These are phyloP conservation scores for Mycena filopes DNA, from an alignment of 768 basidiomycete species.

Conservation along the genomic window DNA sequence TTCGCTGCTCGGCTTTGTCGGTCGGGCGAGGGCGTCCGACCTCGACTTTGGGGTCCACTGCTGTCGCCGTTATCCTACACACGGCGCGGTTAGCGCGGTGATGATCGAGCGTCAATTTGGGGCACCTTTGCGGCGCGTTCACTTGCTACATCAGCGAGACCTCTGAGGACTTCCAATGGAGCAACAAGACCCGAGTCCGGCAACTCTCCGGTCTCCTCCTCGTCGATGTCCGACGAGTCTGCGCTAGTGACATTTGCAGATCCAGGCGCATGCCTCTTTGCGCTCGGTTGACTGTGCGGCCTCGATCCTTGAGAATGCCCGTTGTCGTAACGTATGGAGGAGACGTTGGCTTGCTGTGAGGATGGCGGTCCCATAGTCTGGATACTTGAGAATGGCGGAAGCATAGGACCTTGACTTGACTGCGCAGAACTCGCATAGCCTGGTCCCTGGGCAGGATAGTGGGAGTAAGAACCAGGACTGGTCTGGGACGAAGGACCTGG, in stretches of 20 bases:
- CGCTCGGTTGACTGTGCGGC: constrained; percentile 45
- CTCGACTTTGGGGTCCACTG: constrained; percentile 80
- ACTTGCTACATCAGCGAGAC: constrained; percentile 83
- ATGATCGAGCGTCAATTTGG: constrained; percentile 6
- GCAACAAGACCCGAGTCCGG: constrained; percentile 86
- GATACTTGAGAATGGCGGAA: constrained; percentile 80
- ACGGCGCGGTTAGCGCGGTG: constrained; percentile 32
- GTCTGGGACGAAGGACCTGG: constrained; percentile 46
- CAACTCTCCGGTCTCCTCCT: constrained; percentile 82
- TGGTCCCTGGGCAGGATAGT: constrained; percentile 50
- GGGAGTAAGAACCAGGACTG: constrained; percentile 54
- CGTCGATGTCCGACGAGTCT: constrained; percentile 87
- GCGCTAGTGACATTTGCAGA: constrained; percentile 80
- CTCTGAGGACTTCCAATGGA: constrained; percentile 87
- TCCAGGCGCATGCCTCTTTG: constrained; percentile 69
- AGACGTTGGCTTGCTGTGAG: constrained; percentile 60
- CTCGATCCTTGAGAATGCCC: constrained; percentile 46
- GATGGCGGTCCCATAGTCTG: constrained; percentile 63
- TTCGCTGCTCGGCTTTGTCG: constrained; percentile 75
- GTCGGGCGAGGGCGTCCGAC: constrained; percentile 79
- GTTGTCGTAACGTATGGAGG: constrained; percentile 69
- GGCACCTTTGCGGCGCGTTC: constrained; percentile 81
- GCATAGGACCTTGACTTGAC: constrained; percentile 58
- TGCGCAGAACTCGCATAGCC: constrained; percentile 44
- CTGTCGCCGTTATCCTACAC: constrained; percentile 84